These are phyloP conservation scores for Fusarium brachygibbosum DNA, from an alignment of 2,329 filamentous ascomycete genomes.

Conservation along the genomic window DNA sequence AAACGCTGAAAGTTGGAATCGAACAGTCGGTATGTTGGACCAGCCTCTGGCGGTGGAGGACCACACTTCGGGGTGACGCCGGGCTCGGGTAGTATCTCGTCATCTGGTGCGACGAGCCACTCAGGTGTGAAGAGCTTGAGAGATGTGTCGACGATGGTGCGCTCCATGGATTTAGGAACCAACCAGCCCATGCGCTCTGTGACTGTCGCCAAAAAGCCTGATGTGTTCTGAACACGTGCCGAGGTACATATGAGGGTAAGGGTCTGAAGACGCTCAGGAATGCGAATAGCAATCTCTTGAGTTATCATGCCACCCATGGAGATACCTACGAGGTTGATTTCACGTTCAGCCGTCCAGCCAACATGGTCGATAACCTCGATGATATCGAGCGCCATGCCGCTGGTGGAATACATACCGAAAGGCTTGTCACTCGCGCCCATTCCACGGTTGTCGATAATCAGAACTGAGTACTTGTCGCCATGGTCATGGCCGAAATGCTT, in stretches of 20 bases:
- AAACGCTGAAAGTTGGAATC: constrained; percentile 85
- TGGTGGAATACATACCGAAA: constrained; percentile 81
- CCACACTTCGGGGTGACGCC: constrained; percentile 57
- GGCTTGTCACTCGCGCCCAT: constrained; percentile 86
- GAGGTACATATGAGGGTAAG: constrained; percentile 74
- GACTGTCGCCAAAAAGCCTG: constrained; percentile 75
- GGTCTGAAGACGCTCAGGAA: constrained; percentile 66
- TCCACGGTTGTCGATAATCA: constrained; percentile 87
- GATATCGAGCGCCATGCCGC: constrained; percentile 84
- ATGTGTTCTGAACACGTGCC: constrained; percentile 71
- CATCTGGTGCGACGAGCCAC: constrained; percentile 75
- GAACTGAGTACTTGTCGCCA: constrained; percentile 75
- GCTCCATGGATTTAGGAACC: constrained; percentile 78
- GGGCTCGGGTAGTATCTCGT: constrained; percentile 62
- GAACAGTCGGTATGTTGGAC: constrained; percentile 67
- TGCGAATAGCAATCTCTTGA: constrained; percentile 77
- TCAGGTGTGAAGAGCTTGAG: constrained; percentile 73
- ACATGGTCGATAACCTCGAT: constrained; percentile 78
- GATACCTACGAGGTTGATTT: constrained; percentile 79
- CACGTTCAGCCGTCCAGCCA: constrained; percentile 70
- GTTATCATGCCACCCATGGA: constrained; percentile 94
- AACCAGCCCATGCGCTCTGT: constrained; percentile 67
- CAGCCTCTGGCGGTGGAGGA: constrained; percentile 49
- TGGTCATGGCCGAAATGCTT: constrained; percentile 83
- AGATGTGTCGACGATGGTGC: constrained; percentile 74